These are phyloP conservation scores for Circinella umbellata DNA, from an alignment of 371 early-diverging fungal genomes.

Conservation along the genomic window DNA sequence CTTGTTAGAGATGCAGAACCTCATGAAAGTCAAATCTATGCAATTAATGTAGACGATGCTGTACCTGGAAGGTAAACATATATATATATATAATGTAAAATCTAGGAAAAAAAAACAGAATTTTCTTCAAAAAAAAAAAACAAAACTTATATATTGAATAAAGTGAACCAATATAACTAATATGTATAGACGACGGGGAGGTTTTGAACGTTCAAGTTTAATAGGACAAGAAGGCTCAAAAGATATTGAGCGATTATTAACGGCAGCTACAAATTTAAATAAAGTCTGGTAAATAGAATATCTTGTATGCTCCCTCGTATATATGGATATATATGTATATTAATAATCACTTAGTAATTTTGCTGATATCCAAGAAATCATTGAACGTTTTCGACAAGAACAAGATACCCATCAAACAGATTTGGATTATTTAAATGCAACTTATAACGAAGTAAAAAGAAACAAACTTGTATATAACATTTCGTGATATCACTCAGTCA, in stretches of 20 bases:
- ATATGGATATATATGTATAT: background rate
- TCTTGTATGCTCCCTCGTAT: background rate
- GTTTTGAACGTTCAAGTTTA: background rate
- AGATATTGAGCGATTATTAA: background rate
- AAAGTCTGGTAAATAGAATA: background rate
- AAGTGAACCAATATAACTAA: too few relatives aligned
- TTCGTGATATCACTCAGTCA: too few relatives aligned
- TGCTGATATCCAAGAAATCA: background rate
- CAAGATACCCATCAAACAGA: conserved; percentile 7
- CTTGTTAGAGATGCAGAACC: conserved; percentile 1
- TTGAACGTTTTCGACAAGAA: conserved; percentile 7
- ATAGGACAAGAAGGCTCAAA: background rate
- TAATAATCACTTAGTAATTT: background rate
- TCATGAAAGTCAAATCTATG: background rate
- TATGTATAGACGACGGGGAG: background rate
- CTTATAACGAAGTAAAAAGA: conserved; percentile 1
- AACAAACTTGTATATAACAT: background rate
- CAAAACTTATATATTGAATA: too few relatives aligned
- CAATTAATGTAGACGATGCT: background rate
- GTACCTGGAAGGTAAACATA: conserved; percentile 1
- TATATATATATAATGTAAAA: too few relatives aligned
- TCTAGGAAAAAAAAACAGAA: too few relatives aligned
- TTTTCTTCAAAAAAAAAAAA: too few relatives aligned
- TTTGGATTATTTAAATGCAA: conserved; percentile 2
- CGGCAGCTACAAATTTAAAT: background rate